Percentiles rank a stretch among this genome's conserved stretches.
Conservation (phyloP, 2,329 filamentous ascomycete genomes). For the Penicillium sp. region DNA sequence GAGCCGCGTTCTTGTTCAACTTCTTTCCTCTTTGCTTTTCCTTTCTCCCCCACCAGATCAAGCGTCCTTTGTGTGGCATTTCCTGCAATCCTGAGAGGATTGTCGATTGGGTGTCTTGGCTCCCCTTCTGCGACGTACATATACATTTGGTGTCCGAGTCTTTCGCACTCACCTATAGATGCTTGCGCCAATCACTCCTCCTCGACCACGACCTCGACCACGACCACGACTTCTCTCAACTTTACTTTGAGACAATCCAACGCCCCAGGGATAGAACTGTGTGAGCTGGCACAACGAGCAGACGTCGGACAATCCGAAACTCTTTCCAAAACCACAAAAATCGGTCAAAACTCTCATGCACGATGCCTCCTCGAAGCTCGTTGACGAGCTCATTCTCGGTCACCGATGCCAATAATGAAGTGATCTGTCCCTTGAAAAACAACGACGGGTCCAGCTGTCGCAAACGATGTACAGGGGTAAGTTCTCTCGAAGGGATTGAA, state of each 20-base stretch:
- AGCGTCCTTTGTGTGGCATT: slow-evolving; percentile 3
- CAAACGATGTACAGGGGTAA: slow-evolving; percentile 96
- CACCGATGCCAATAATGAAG: slow-evolving; percentile 87
- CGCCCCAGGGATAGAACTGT: too few species aligned
- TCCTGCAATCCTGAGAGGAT: slow-evolving; percentile 6
- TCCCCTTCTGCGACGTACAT: background rate
- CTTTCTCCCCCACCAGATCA: slow-evolving; percentile 4
- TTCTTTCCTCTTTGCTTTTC: slow-evolving; percentile 9
- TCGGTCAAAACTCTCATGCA: slow-evolving; percentile 35
- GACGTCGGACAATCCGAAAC: background rate
- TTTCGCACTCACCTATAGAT: too few species aligned
- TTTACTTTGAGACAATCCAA: too few species aligned
- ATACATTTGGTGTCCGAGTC: too few species aligned
- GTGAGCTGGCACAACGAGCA: too few species aligned
- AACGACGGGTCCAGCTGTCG: slow-evolving; percentile 95
- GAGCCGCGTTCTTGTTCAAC: slow-evolving; percentile 10
- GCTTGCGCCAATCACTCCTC: background rate
- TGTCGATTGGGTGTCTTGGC: slow-evolving; percentile 6
- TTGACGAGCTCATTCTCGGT: slow-evolving; percentile 88
- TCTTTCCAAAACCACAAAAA: background rate
- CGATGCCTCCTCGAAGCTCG: slow-evolving; percentile 83
- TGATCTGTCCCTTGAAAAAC: slow-evolving; percentile 91
- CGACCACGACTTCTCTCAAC: slow-evolving; percentile 5
- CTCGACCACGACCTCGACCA: slow-evolving; percentile 7
- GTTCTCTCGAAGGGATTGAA: slow-evolving; percentile 39